Base-by-base conservation (phyloP, 352 stramenopile genomes). In the Phytophthora crassamura region DNA sequence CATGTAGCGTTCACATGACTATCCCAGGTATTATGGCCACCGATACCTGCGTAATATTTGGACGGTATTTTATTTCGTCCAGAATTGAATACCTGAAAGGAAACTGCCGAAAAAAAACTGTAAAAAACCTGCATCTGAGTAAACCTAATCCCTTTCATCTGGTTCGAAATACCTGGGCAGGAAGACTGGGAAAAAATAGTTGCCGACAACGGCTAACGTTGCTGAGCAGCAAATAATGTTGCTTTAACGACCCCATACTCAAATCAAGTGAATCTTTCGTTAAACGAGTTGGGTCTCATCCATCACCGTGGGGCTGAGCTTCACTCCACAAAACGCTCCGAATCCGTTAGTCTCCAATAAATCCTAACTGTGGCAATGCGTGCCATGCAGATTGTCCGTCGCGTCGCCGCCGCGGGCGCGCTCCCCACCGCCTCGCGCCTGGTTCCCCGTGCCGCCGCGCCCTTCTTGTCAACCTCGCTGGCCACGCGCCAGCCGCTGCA, bases 341-440 rank as follows among this genome's bases (percentile, higher is more conserved):
- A 15, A 30, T 30, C 25, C 25, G 25, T 3, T 25, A 54, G 60
- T 59, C 34, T 55, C 50, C 39, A 48, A 34, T 36, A 30, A 18
- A 14, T 50, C 38, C 20, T 18, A 25, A 28, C 15, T 45, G 7
- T 28, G 8, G 46, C 7, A 39, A 83, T 83, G 75, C 72, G 61
- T 39, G 57, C 36, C 1, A 20, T 63, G 14, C 72, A 73, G 34
- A 50, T 80, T 22, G 51, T 68, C 20, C 72, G 67, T 50, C 70
- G 71, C 33, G n/a, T 83, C 36, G 63, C 69, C 14, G 57, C 65
- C 15, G 35, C 67, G 2, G 64, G 67, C 33, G 59, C 63, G 8
- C 20, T 67, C 5, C 16, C 51, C n/a, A 43, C 57, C 4, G 64
- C 64, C 20, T n/a, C 43, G 30, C 68, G 45, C 22, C 28, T 69